Conservation (phyloP, 352 stramenopile genomes). For the Saprolegnia diclina region DNA sequence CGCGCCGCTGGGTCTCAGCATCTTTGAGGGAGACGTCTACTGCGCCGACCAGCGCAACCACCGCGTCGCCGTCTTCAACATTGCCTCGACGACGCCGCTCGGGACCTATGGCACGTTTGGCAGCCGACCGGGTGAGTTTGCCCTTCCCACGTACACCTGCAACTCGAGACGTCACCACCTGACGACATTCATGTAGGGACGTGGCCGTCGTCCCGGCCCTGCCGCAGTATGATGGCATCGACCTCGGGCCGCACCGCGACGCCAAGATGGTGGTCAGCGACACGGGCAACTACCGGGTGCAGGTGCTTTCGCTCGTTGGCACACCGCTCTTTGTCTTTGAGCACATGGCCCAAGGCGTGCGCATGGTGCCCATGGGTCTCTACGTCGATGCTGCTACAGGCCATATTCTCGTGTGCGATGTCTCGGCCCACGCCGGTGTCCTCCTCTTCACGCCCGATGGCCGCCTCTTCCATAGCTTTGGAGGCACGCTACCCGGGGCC, state of each 20-base stretch:
- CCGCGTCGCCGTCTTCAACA: constrained; percentile 53
- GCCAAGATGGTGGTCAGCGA: constrained; percentile 7
- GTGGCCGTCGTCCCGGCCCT: neutral
- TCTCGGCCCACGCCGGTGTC: neutral
- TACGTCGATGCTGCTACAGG: neutral
- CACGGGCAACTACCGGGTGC: neutral
- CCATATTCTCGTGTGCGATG: neutral
- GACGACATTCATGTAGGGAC: neutral
- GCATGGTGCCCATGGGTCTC: constrained; percentile 3
- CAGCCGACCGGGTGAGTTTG: neutral
- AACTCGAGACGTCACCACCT: too few species aligned
- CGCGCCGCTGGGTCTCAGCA: constrained; percentile 47
- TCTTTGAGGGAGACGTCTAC: constrained; percentile 44
- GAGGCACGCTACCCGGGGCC: neutral
- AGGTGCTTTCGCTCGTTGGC: neutral
- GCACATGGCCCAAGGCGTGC: neutral
- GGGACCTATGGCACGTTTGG: neutral
- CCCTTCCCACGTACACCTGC: neutral
- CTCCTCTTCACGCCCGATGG: constrained; percentile 2
- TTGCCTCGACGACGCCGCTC: constrained; percentile 24
- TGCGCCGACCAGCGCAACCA: constrained; percentile 67
- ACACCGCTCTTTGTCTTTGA: neutral
- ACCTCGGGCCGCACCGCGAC: constrained; percentile 2
- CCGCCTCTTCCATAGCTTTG: constrained; percentile 4
- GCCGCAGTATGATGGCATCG: neutral